phyloP scores from a whole-genome alignment of 306 rosid genomes.

The Parietaria judaica region DNA sequence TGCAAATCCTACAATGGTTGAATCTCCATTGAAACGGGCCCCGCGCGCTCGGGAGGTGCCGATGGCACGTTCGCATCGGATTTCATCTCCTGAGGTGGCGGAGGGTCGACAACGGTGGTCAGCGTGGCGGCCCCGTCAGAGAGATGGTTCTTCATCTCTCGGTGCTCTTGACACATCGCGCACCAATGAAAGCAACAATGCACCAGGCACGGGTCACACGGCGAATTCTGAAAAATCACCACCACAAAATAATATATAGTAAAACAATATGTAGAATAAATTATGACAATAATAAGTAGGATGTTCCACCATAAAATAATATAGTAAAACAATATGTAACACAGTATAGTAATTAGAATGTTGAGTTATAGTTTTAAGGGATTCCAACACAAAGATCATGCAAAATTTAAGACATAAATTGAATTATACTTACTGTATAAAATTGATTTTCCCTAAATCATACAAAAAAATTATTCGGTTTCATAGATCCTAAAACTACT shows the following conservation, averaged over 20 bases:
- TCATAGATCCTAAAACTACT: no score
- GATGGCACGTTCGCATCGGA: conserved; percentile 23
- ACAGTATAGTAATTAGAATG: no score
- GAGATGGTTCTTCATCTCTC: conserved; percentile 48
- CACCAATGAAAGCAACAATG: conserved; percentile 53
- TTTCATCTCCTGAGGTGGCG: conserved; percentile 42
- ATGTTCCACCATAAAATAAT: background rate
- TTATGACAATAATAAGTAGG: no score
- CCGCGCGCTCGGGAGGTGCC: conserved; percentile 14
- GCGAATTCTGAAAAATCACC: conserved; percentile 36
- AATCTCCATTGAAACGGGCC: conserved; percentile 24
- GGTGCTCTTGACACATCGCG: conserved; percentile 49
- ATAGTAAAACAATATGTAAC: no score
- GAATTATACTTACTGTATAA: no score
- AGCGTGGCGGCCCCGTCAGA: conserved; percentile 16
- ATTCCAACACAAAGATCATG: no score
- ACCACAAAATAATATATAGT: background rate
- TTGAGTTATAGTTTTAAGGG: no score
- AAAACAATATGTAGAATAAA: no score
- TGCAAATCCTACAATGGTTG: conserved; percentile 25
- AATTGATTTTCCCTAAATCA: no score
- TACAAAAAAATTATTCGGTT: no score
- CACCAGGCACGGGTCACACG: conserved; percentile 58
- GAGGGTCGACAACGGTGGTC: conserved; percentile 36
- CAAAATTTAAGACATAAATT: no score